A percentile compares a stretch with the other conserved stretches of the same genome.
These are phyloP conservation scores for Flaveria bidentis DNA, from an alignment of 129 eudicot genomes.

Conservation along the genomic window DNA sequence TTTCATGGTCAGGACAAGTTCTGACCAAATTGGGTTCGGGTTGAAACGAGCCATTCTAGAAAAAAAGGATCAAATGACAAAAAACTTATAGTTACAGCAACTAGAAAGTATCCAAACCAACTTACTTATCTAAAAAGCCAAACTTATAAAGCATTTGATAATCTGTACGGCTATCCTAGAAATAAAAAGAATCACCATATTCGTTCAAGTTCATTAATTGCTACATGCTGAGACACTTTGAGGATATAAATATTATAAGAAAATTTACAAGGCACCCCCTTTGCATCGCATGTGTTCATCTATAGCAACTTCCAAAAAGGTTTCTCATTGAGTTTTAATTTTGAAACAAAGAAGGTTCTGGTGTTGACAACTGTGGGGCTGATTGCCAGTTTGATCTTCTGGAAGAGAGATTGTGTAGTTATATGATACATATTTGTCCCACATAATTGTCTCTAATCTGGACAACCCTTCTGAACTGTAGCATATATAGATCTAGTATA, in stretches of 20 bases:
- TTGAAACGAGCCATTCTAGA: not conserved
- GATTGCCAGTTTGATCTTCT: conserved; percentile 56
- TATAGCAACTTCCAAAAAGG: conserved; percentile 43
- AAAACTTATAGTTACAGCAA: not conserved
- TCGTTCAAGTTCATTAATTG: not conserved
- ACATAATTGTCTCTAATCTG: conserved; percentile 42
- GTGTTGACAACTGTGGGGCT: conserved; percentile 56
- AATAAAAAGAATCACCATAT: not conserved
- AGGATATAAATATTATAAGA: not conserved
- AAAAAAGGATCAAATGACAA: not conserved
- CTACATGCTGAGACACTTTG: conserved; percentile 1
- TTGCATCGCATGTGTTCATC: no score
- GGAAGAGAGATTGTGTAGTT: conserved; percentile 55
- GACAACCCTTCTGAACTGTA: conserved; percentile 59
- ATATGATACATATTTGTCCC: conserved; percentile 40
- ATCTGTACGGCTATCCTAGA: no score
- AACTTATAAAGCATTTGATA: not conserved
- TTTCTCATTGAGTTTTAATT: conserved; percentile 48
- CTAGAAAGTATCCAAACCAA: not conserved
- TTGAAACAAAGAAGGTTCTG: conserved; percentile 58
- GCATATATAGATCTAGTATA: conserved; percentile 26
- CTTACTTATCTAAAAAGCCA: not conserved
- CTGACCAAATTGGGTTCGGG: not conserved
- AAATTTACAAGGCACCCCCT: no score
- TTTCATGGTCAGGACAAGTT: not conserved